Percentiles rank a stretch among this genome's conserved stretches.
These are phyloP conservation scores for Wickerhamomyces rabaulensis DNA, from an alignment of 805 yeast genomes.

Conservation along the genomic window DNA sequence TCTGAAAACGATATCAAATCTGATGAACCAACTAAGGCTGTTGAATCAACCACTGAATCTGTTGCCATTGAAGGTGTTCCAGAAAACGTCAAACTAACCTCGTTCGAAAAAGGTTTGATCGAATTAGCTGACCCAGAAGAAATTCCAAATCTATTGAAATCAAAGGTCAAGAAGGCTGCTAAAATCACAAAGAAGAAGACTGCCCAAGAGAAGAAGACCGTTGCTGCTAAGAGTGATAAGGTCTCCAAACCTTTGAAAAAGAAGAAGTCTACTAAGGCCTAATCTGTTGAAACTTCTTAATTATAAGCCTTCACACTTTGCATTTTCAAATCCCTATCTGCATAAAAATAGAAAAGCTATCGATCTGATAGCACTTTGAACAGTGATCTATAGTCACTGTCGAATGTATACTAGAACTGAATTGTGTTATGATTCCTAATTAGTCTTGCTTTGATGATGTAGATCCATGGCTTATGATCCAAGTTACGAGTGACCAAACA, in stretches of 20 bases:
- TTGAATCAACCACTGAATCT: background rate
- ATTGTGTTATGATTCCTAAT: background rate
- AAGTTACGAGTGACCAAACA: too few species aligned
- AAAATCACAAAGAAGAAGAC: conserved; percentile 21
- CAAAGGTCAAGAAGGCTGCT: conserved; percentile 41
- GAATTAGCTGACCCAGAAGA: conserved; percentile 81
- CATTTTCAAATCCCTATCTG: background rate
- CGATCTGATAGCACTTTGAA: background rate
- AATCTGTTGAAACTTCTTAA: background rate
- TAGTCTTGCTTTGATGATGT: background rate
- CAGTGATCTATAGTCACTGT: background rate
- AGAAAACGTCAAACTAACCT: conserved; percentile 41
- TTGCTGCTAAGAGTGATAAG: background rate
- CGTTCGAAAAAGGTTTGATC: conserved; percentile 71
- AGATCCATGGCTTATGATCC: too few species aligned
- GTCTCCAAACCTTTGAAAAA: background rate
- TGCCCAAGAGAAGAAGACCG: conserved; percentile 9
- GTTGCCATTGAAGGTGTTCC: conserved; percentile 30
- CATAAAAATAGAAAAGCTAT: background rate
- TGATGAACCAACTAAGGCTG: conserved; percentile 6
- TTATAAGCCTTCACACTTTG: background rate
- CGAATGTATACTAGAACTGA: background rate
- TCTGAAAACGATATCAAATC: conserved; percentile 28
- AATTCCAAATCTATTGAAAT: conserved; percentile 53
- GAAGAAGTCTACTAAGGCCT: background rate